Conservation (phyloP, 169 alveolate genomes). For the Blepharisma undulans region DNA sequence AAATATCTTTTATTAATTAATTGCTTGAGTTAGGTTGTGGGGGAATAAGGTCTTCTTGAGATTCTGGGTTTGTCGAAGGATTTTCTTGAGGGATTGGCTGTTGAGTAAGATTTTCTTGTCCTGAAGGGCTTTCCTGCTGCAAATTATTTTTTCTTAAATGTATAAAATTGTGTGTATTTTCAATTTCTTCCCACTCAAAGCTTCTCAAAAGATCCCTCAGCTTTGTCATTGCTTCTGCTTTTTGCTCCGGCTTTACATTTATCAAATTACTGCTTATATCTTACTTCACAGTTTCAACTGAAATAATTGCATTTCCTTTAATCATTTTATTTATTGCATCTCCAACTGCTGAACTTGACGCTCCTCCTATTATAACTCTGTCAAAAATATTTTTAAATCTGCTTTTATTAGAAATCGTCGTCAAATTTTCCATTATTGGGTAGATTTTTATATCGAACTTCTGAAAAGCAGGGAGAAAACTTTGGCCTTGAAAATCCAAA, state of each 20-base stretch:
- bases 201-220: background rate
- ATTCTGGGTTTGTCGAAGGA: no score
- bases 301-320: background rate
- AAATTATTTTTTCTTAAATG: background rate
- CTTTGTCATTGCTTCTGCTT: background rate
- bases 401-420: conserved; percentile 63
- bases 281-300: conserved; percentile 2
- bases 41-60: background rate
- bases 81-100: no score
- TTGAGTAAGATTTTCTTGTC: background rate
- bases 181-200: background rate
- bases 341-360: background rate
- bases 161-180: background rate
- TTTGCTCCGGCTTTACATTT: background rate
- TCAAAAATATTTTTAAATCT: conserved; percentile 71
- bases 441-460: conserved; percentile 66
- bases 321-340: background rate
- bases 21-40: no score
- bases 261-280: background rate
- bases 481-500: conserved; percentile 50
- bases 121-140: background rate
- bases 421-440: conserved; percentile 64
- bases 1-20: conserved; percentile 41
- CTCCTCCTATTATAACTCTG: conserved; percentile 61
- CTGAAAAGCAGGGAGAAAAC: conserved; percentile 71